Conservation (phyloP, 257 asterid genomes). For the Solanum pinnatisectum region DNA sequence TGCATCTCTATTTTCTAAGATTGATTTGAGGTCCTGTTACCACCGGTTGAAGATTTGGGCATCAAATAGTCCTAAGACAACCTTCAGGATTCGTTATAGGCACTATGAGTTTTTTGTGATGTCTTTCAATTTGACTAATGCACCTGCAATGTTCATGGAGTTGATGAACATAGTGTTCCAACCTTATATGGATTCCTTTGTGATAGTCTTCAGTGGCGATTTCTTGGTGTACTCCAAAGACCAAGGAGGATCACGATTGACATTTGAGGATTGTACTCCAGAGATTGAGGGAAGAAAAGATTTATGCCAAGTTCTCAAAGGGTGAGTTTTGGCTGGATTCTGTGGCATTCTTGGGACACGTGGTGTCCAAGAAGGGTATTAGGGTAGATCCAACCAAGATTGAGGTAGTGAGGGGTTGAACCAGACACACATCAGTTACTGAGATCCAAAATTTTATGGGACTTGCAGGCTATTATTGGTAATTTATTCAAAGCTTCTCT, state of each 20-base stretch:
- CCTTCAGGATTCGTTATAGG: neutral
- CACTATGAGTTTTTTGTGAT: neutral
- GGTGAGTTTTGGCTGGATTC: too few relatives aligned
- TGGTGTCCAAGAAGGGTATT: neutral
- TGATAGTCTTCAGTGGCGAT: neutral
- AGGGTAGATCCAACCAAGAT: neutral
- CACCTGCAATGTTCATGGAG: neutral
- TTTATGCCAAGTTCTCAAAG: neutral
- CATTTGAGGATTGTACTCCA: neutral
- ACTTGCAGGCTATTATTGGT: too few relatives aligned
- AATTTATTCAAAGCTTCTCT: neutral
- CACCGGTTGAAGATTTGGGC: neutral
- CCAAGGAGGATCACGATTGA: neutral
- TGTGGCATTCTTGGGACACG: too few relatives aligned
- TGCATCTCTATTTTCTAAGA: neutral
- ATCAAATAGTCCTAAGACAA: neutral
- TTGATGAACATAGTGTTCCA: neutral
- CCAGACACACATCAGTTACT: neutral
- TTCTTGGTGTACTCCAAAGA: neutral
- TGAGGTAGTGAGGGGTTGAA: neutral
- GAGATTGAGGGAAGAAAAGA: neutral
- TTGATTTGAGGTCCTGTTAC: neutral
- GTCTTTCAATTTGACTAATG: neutral
- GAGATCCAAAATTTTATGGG: neutral
- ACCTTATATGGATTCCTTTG: neutral